These are phyloP conservation scores for Ottelia alismoides DNA, from an alignment of 106 monocot genomes.

Conservation along the genomic window DNA sequence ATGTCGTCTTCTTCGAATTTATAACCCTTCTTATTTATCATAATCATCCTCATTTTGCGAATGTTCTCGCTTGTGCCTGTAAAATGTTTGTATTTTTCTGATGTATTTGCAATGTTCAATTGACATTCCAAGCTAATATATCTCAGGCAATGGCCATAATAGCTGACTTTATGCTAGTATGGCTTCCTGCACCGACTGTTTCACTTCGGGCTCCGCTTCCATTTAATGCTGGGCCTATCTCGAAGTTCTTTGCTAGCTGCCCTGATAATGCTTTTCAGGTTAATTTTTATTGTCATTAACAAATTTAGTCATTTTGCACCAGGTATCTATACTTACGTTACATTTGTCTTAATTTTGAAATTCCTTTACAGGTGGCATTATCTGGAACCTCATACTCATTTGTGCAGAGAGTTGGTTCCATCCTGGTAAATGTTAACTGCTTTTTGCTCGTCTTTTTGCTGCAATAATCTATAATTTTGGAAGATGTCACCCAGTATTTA, in stretches of 20 bases:
- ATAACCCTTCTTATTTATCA: too few species aligned
- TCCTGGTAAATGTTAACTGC: slow-evolving; percentile 28
- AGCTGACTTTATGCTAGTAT: slow-evolving; percentile 98
- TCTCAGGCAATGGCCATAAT: slow-evolving; percentile 90
- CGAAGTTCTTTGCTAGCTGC: slow-evolving; percentile 71
- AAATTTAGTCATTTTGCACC: background rate
- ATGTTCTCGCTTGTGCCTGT: background rate
- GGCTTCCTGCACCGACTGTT: slow-evolving; percentile 97
- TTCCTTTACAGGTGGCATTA: slow-evolving; percentile 47
- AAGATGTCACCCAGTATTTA: too few species aligned
- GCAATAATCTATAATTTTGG: too few species aligned
- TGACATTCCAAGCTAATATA: too few species aligned
- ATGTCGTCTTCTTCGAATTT: too few species aligned
- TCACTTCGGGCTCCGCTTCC: slow-evolving; percentile 62
- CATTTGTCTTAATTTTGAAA: slow-evolving; percentile 3
- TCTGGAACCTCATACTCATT: slow-evolving; percentile 62
- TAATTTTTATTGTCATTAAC: background rate
- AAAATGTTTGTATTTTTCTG: background rate
- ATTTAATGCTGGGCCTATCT: slow-evolving; percentile 56
- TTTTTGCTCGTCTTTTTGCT: background rate
- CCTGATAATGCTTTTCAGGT: slow-evolving; percentile 99
- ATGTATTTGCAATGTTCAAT: too few species aligned
- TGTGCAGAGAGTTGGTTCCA: slow-evolving; percentile 67
- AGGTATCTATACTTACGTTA: background rate
- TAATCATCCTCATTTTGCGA: too few species aligned